Percentiles rank a stretch among this genome's conserved stretches.
Conservation (phyloP, 2,329 filamentous ascomycete species). For the Exophiala spinifera region DNA sequence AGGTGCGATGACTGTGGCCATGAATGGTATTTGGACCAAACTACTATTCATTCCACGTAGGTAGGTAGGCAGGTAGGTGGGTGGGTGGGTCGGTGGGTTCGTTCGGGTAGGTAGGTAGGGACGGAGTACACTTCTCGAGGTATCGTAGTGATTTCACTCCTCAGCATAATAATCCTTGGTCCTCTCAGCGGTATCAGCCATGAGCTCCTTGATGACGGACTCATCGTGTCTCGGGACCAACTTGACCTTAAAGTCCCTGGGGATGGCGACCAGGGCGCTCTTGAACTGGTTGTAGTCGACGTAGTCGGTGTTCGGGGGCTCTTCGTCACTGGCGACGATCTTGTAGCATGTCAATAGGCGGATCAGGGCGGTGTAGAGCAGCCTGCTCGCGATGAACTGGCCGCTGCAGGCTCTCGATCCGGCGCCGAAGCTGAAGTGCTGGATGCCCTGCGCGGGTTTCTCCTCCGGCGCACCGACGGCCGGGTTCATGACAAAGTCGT, state of each 20-base stretch:
- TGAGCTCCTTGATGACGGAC: constrained; percentile 20
- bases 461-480: constrained; percentile 37
- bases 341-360: constrained; percentile 54
- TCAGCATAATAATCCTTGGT: constrained; percentile 25
- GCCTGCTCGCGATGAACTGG: constrained; percentile 55
- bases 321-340: constrained; percentile 48
- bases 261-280: constrained; percentile 58
- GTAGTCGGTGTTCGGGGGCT: constrained; percentile 60
- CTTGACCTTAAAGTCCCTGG: constrained; percentile 56
- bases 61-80: too few relatives aligned
- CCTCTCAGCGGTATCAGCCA: constrained; percentile 18
- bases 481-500: constrained; percentile 30
- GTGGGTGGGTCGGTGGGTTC: too few relatives aligned
- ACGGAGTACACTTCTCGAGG: too few relatives aligned
- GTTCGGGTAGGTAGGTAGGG: too few relatives aligned
- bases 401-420: constrained; percentile 59
- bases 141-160: neutral
- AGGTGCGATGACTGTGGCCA: too few relatives aligned
- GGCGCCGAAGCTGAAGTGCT: constrained; percentile 57
- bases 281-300: constrained; percentile 62
- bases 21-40: too few relatives aligned
- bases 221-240: constrained; percentile 51
- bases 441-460: constrained; percentile 49
- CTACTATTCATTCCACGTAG: too few relatives aligned
- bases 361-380: constrained; percentile 55